Evolutionary conservation across 2,329 filamentous ascomycete genomes (phyloP).

Genomic region (Pyricularia sp.): DNA sequence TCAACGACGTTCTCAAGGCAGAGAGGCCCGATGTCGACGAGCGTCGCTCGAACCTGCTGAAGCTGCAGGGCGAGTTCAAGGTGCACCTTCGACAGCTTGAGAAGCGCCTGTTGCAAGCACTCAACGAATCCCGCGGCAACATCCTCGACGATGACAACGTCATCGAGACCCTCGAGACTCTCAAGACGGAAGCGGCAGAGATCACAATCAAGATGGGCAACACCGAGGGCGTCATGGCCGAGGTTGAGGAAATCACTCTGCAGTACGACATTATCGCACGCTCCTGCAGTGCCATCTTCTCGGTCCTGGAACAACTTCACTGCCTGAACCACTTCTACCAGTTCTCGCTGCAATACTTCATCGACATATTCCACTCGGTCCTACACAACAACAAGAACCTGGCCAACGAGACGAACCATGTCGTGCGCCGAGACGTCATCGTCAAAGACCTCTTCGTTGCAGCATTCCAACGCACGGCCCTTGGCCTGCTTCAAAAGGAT

Average conservation of each 20-base stretch:
- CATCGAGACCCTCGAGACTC: conserved; percentile 91
- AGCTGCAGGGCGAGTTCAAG: conserved; percentile 98
- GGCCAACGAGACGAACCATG: conserved; percentile 61
- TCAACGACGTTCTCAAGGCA: conserved; percentile 95
- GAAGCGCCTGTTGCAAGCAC: conserved; percentile 83
- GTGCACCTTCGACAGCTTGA: conserved; percentile 94
- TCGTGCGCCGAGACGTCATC: conserved; percentile 77
- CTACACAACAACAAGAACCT: conserved; percentile 71
- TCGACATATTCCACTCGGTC: conserved; percentile 93
- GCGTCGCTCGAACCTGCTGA: conserved; percentile 92
- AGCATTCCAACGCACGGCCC: conserved; percentile 85
- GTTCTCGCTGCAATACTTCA: conserved; percentile 96
- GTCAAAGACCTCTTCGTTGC: conserved; percentile 86
- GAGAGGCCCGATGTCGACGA: conserved; percentile 97
- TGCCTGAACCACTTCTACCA: conserved; percentile 99
- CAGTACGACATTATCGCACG: conserved; percentile 90
- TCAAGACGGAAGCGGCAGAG: conserved; percentile 95
- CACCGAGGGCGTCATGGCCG: conserved; percentile 95
- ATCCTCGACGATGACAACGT: conserved; percentile 98
- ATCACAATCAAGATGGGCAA: conserved; percentile 95
- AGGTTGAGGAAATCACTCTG: conserved; percentile 91
- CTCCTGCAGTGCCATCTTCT: conserved; percentile 95
- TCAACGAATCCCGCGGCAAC: conserved; percentile 95
- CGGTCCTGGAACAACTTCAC: conserved; percentile 91
- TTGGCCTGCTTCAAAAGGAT: conserved; percentile 88